These are phyloP conservation scores for Beta corolliflora DNA, from an alignment of 179 eudicot genomes.

Conservation along the genomic window DNA sequence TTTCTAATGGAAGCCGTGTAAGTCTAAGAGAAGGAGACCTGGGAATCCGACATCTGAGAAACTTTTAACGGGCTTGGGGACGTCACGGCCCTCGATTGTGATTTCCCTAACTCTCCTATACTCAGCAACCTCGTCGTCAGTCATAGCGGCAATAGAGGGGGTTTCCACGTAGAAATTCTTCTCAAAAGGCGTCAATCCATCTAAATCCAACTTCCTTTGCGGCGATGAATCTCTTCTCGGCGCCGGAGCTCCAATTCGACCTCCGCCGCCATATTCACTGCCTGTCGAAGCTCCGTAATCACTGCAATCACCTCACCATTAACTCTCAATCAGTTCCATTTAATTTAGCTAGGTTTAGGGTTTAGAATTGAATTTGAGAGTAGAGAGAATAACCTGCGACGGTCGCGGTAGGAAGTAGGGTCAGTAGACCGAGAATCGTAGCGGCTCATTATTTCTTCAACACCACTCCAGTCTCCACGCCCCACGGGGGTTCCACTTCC, in stretches of 20 bases:
- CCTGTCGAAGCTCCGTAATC: slow-evolving; percentile 40
- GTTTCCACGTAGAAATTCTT: slow-evolving; percentile 85
- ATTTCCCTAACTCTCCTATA: slow-evolving; percentile 72
- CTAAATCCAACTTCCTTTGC: slow-evolving; percentile 75
- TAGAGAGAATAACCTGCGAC: slow-evolving; percentile 51
- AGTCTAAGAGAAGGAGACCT: slow-evolving; percentile 31
- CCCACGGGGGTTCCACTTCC: too few relatives aligned
- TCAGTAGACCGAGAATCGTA: slow-evolving; percentile 66
- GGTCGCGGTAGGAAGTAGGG: slow-evolving; percentile 68
- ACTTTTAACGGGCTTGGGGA: slow-evolving; percentile 74
- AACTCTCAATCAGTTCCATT: too few relatives aligned
- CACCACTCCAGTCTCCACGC: too few relatives aligned
- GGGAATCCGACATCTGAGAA: slow-evolving; percentile 84
- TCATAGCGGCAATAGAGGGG: slow-evolving; percentile 73
- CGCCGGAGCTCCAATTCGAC: slow-evolving; percentile 33
- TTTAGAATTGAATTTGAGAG: neutral
- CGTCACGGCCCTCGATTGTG: slow-evolving; percentile 83
- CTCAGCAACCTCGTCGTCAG: slow-evolving; percentile 59
- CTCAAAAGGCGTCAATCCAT: slow-evolving; percentile 76
- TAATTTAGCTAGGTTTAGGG: neutral
- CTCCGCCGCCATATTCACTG: slow-evolving; percentile 40
- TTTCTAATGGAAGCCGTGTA: too few relatives aligned
- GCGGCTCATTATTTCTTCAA: slow-evolving; percentile 36
- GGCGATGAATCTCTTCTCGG: slow-evolving; percentile 68
- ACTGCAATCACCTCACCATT: slow-evolving; percentile 24